phyloP scores from a whole-genome alignment of 2,329 filamentous ascomycete species.

The Trichoderma simmonsii region DNA sequence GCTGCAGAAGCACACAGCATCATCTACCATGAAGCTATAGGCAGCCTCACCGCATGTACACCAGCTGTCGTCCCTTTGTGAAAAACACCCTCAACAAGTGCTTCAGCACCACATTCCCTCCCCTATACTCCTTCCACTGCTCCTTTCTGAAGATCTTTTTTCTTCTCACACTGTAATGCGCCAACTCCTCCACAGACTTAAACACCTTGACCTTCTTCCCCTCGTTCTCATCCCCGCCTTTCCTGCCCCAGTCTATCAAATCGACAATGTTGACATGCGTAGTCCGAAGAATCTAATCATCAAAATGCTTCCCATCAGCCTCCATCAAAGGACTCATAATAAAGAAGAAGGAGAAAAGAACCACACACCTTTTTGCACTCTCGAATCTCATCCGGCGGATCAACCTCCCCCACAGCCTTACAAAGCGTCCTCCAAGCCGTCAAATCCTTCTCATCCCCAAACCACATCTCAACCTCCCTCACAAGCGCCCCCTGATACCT shows the following conservation, averaged over 20 bases:
- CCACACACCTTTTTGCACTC: neutral
- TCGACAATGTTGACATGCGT: conserved; percentile 14
- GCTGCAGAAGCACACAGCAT: neutral
- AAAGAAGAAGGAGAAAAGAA: neutral
- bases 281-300: neutral
- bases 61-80: neutral
- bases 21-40: neutral
- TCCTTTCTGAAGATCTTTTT: neutral
- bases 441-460: neutral
- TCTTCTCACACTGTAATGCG: neutral
- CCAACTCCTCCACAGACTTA: neutral
- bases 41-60: neutral
- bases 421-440: neutral
- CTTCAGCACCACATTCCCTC: neutral
- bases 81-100: neutral
- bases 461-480: neutral
- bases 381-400: neutral
- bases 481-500: neutral
- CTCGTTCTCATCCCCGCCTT: neutral
- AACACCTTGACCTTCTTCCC: neutral
- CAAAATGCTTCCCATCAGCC: neutral
- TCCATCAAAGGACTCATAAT: too few relatives aligned
- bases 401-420: neutral
- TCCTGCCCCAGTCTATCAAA: neutral
- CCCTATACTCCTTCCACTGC: neutral